Evolutionary conservation across 805 yeast species (phyloP).

Genomic region (Tetrapisispora namnaoensis): DNA sequence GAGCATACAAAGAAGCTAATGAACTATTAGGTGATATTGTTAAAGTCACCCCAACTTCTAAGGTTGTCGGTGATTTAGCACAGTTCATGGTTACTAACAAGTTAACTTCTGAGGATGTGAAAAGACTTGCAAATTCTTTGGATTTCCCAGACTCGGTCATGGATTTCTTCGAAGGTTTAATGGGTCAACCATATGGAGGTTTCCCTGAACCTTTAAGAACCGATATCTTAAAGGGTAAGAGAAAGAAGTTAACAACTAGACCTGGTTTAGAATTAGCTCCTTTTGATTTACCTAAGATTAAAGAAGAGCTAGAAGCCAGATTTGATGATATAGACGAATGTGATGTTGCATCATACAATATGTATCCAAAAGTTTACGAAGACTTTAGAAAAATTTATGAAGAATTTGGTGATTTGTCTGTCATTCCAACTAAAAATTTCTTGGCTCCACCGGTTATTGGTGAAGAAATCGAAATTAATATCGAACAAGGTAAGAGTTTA

Average conservation of each 20-base stretch:
- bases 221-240: conserved; percentile 81
- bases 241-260: conserved; percentile 78
- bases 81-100: conserved; percentile 98
- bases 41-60: conserved; percentile 98
- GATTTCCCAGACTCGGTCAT: conserved; percentile 98
- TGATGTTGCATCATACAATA: conserved; percentile 90
- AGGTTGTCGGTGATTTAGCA: conserved; percentile 99
- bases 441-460: conserved; percentile 78
- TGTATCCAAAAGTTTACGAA: conserved; percentile 98
- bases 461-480: conserved; percentile 80
- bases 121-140: conserved; percentile 74
- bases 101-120: conserved; percentile 74
- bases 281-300: conserved; percentile 62
- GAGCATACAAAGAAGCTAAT: conserved; percentile 88
- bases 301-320: conserved; percentile 62
- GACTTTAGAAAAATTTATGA: conserved; percentile 65
- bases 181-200: conserved; percentile 99
- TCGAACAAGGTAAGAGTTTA: conserved; percentile 90
- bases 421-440: conserved; percentile 87
- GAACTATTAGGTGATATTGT: conserved; percentile 88
- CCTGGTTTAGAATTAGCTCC: conserved; percentile 91
- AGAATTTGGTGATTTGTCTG: conserved; percentile 85
- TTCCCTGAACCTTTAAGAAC: conserved; percentile 99
- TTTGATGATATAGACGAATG: conserved; percentile 74
- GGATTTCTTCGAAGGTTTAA: conserved; percentile 97